These are phyloP conservation scores for Laguncularia racemosa DNA, from an alignment of 345 rosid genomes.

Conservation along the genomic window DNA sequence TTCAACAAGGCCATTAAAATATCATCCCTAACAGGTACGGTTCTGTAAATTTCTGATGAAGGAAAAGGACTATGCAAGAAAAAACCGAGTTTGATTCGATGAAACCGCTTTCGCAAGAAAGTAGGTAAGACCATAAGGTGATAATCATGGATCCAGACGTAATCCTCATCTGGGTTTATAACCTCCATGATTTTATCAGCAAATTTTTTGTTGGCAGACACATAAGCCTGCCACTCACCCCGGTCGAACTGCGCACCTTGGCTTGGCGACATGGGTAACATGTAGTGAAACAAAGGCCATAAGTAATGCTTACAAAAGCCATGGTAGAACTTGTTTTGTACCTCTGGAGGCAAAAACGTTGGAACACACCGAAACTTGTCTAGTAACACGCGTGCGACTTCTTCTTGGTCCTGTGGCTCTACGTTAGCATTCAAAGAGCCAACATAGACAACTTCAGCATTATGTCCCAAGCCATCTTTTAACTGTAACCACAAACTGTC, in stretches of 20 bases:
- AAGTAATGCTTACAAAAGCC: slow-evolving; percentile 87
- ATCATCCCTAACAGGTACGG: slow-evolving; percentile 69
- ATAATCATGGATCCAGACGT: slow-evolving; percentile 81
- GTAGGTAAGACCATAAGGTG: slow-evolving; percentile 80
- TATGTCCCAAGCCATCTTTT: slow-evolving; percentile 51
- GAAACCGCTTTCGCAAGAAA: slow-evolving; percentile 47
- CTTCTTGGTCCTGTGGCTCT: slow-evolving; percentile 44
- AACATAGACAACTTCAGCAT: slow-evolving; percentile 48
- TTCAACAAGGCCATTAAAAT: slow-evolving; percentile 60
- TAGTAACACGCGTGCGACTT: slow-evolving; percentile 35
- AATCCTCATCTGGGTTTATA: slow-evolving; percentile 57
- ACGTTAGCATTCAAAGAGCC: slow-evolving; percentile 55
- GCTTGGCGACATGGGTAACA: slow-evolving; percentile 44
- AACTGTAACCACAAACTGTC: slow-evolving; percentile 53
- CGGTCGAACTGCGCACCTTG: slow-evolving; percentile 49
- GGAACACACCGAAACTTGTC: slow-evolving; percentile 65
- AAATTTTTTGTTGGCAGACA: slow-evolving; percentile 50
- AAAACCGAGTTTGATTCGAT: slow-evolving; percentile 53
- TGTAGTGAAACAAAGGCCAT: slow-evolving; percentile 82
- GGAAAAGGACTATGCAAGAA: slow-evolving; percentile 75
- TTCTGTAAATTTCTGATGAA: slow-evolving; percentile 62
- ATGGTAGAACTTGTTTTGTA: slow-evolving; percentile 51
- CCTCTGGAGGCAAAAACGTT: slow-evolving; percentile 48
- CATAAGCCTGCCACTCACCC: slow-evolving; percentile 56
- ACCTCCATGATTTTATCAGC: slow-evolving; percentile 61